Evolutionary conservation across 441 rosid species (phyloP).

Genomic region (Erodium texanum): DNA sequence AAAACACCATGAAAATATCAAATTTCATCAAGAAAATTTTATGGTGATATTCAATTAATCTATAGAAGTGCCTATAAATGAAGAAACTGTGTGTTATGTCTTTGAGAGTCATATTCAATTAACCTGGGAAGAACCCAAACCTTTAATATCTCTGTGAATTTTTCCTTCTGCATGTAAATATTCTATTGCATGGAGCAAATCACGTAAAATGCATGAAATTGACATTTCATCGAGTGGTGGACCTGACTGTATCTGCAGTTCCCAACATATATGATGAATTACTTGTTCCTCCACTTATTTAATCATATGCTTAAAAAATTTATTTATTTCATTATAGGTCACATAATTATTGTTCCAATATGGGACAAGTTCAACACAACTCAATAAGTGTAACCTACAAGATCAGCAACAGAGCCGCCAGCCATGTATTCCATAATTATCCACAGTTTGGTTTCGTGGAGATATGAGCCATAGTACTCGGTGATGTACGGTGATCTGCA

Average conservation of each 20-base stretch:
- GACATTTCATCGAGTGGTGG: conserved; percentile 89
- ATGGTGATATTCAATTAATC: too few species aligned
- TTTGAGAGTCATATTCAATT: conserved; percentile 1
- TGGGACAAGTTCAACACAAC: conserved; percentile 8
- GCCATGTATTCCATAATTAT: conserved; percentile 99
- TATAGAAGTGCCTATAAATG: too few species aligned
- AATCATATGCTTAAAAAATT: not conserved
- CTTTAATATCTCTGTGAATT: conserved; percentile 99
- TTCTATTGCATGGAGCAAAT: conserved; percentile 93
- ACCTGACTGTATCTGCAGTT: conserved; percentile 81
- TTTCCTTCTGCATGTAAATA: conserved; percentile 92
- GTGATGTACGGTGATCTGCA: conserved; percentile 94
- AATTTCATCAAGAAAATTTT: conserved; percentile 8
- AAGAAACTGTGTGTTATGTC: not conserved
- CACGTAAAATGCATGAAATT: conserved; percentile 82
- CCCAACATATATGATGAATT: not conserved
- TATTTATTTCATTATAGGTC: not conserved
- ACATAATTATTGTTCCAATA: not conserved
- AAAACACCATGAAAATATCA: conserved; percentile 15
- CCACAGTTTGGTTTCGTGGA: conserved; percentile 95
- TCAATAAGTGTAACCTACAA: conserved; percentile 54
- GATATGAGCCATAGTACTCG: conserved; percentile 95
- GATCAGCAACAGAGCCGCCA: conserved; percentile 99
- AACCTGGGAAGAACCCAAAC: conserved; percentile 22
- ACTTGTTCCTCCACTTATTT: not conserved